Base-by-base conservation (phyloP, 495 filamentous ascomycete genomes). In the Lasiosphaeriaceae sp. region DNA sequence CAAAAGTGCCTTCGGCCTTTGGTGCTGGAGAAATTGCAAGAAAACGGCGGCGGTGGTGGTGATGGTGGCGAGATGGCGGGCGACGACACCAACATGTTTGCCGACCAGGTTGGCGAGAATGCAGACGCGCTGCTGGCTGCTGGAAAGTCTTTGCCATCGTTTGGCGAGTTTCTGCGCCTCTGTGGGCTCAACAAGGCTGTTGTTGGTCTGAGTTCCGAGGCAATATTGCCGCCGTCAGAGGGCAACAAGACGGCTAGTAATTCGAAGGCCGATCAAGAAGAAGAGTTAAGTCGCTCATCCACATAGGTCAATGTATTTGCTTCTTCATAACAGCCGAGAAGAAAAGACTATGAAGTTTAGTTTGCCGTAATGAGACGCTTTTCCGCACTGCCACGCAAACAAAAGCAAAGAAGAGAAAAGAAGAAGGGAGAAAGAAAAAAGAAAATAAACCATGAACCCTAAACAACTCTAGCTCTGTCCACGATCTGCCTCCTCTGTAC, bases 1-100 rank as follows among this genome's bases (percentile, higher is more conserved):
- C 61, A 66, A 19, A 54, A 61, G 39, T 69, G 67, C 20, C 59
- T 64, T 45, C 54, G 23, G 35, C 55, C 48, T 7, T 35, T 57
- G 55, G n/a, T 51, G 37, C n/a, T 52, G 37, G 55, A 57, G 37
- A 39, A 50, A 31, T 14, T 37, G 26, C 39, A 50, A 35, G 24
- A 14, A 11, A 24, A 14, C 11, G 17, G 2, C 2, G 29, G 20
- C 29, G 37, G n/a, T n/a, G n/a, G n/a, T n/a, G n/a, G n/a, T n/a
- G n/a, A n/a, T n/a, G n/a, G n/a, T n/a, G n/a, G n/a, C 5, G 12
- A 16, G 41, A 20, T 12, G 24, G 47, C 5, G 2, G 29, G 20
- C 16, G 37, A 16, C 37, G 12, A 16, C 12, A 12, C 4, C 3
- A 41, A 41, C 37, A 48, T 48, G 20, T 48, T 48, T 26, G 23